Evolutionary conservation across 306 rosid species (phyloP).

Genomic region (Glycine latifolia): DNA sequence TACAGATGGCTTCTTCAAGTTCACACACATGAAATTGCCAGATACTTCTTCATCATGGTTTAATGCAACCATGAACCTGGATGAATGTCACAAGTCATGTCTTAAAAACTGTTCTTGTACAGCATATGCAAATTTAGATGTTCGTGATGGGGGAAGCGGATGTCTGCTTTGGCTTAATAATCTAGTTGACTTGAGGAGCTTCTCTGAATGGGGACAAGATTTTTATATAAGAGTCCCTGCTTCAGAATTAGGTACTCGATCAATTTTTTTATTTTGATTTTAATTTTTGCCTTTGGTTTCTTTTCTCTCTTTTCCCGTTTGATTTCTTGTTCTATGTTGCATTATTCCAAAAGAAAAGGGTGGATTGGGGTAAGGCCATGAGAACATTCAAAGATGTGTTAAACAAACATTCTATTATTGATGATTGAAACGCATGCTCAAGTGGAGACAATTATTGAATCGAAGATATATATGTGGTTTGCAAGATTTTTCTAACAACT

Average conservation of each 20-base stretch:
- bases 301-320: not conserved
- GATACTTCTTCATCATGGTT: constrained; percentile 48
- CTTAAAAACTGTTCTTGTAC: constrained; percentile 41
- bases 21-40: constrained; percentile 31
- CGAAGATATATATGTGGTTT: too few relatives aligned
- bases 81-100: constrained; percentile 41
- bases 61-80: not conserved
- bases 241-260: constrained; percentile 2
- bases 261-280: not conserved
- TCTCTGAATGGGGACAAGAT: constrained; percentile 26
- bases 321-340: not conserved
- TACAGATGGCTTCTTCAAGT: constrained; percentile 1
- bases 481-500: not conserved
- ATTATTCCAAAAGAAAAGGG: not conserved
- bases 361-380: not conserved
- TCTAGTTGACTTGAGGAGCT: constrained; percentile 37
- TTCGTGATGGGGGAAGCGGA: constrained; percentile 37
- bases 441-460: too few relatives aligned
- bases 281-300: not conserved
- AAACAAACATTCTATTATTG: too few relatives aligned
- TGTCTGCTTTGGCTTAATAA: constrained; percentile 46
- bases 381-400: not conserved
- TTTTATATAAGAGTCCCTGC: constrained; percentile 9
- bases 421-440: too few relatives aligned
- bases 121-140: constrained; percentile 33